These are phyloP conservation scores for Lasiodiplodia sp. DNA, from an alignment of 2,329 filamentous ascomycete genomes.

Conservation along the genomic window DNA sequence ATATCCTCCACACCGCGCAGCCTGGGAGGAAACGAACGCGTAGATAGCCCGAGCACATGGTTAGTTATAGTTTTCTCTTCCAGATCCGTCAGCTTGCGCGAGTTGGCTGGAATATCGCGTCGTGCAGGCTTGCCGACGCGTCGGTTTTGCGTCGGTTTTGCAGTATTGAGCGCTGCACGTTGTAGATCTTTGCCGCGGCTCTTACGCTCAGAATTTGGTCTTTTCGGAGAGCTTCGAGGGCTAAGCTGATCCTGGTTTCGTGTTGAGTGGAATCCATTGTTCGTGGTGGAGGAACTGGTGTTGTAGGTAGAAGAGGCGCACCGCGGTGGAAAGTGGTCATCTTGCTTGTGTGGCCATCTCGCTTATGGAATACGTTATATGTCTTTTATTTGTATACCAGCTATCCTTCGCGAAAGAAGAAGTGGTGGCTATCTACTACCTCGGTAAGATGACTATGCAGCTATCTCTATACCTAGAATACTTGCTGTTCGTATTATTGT, in stretches of 20 bases:
- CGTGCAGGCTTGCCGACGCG: background rate
- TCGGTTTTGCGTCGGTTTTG: background rate
- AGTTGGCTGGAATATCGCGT: background rate
- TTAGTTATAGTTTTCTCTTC: too few species aligned
- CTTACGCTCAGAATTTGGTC: background rate
- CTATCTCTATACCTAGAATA: too few species aligned
- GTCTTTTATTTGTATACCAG: too few species aligned
- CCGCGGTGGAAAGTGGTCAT: background rate
- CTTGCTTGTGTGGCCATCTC: too few species aligned
- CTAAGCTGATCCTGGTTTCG: background rate
- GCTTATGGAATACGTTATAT: too few species aligned
- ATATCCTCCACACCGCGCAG: constrained; percentile 18
- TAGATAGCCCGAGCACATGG: too few species aligned
- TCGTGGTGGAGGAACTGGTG: background rate
- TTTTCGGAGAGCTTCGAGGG: constrained; percentile 1
- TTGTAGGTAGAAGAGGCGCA: background rate
- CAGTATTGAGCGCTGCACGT: background rate
- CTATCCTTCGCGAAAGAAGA: too few species aligned
- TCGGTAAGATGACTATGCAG: too few species aligned
- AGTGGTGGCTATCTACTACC: too few species aligned
- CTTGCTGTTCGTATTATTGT: too few species aligned
- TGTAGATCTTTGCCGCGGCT: background rate
- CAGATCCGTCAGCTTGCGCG: too few species aligned
- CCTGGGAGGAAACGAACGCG: too few species aligned
- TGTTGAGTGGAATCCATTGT: background rate